Percentiles rank a stretch among this genome's conserved stretches.
phyloP scores from a whole-genome alignment of 768 basidiomycete species.

The Coprinopsis marcescibilis region DNA sequence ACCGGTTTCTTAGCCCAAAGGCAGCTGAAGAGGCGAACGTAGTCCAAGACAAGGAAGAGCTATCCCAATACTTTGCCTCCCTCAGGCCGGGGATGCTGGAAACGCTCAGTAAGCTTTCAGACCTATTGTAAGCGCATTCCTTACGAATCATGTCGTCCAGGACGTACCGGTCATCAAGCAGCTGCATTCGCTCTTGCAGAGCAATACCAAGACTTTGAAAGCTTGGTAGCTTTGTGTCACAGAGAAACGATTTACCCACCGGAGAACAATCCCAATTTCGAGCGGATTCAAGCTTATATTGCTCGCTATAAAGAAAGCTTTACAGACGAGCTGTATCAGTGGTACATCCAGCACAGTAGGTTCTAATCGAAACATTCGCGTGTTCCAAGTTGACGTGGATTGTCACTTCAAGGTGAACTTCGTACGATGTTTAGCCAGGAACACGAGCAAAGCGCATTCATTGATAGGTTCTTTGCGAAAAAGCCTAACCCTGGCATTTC shows the following conservation, averaged over 20 bases:
- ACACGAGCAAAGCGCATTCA: constrained; percentile 49
- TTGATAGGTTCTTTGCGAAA: constrained; percentile 69
- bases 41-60: constrained; percentile 50
- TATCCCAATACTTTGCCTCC: constrained; percentile 62
- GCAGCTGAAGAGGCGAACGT: constrained; percentile 42
- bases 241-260: constrained; percentile 58
- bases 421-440: constrained; percentile 79
- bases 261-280: constrained; percentile 55
- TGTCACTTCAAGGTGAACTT: constrained; percentile 76
- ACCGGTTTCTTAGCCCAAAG: constrained; percentile 28
- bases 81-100: constrained; percentile 75
- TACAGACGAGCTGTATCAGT: constrained; percentile 83
- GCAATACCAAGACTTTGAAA: constrained; percentile 78
- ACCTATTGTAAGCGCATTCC: not conserved
- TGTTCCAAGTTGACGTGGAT: not conserved
- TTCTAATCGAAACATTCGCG: not conserved
- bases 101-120: constrained; percentile 59
- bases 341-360: constrained; percentile 87
- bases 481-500: constrained; percentile 57
- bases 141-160: constrained; percentile 29
- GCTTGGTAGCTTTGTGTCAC: constrained; percentile 81
- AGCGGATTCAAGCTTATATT: constrained; percentile 66
- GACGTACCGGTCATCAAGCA: constrained; percentile 56
- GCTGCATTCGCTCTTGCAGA: constrained; percentile 83
- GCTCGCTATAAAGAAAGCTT: constrained; percentile 78